Evolutionary conservation across 805 yeast genomes (phyloP).

Genomic region (Brettanomyces naardenensis): DNA sequence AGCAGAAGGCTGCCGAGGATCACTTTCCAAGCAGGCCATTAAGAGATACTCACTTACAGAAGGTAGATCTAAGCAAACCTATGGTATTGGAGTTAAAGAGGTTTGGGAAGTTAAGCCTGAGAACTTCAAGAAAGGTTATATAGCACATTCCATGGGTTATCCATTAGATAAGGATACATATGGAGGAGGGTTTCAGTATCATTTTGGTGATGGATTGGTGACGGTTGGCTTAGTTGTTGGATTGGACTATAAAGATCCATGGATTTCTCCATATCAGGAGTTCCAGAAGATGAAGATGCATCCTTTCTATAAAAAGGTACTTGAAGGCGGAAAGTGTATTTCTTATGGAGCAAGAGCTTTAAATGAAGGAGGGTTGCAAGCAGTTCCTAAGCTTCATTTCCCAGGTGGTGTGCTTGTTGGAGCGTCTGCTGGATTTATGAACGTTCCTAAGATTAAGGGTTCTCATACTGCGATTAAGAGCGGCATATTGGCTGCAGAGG

Average conservation of each 20-base stretch:
- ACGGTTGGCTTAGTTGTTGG: conserved; percentile 94
- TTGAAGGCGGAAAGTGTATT: conserved; percentile 86
- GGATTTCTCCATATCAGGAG: conserved; percentile 91
- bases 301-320: conserved; percentile 66
- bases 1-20: conserved; percentile 99
- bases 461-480: conserved; percentile 96
- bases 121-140: conserved; percentile 72
- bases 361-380: conserved; percentile 95
- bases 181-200: conserved; percentile 97
- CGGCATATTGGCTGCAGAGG: conserved; percentile 92
- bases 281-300: conserved; percentile 92
- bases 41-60: conserved; percentile 60
- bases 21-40: conserved; percentile 72
- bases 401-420: conserved; percentile 97
- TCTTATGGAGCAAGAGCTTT: conserved; percentile 94
- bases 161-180: conserved; percentile 71
- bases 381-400: conserved; percentile 82
- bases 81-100: conserved; percentile 93
- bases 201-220: conserved; percentile 89
- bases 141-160: conserved; percentile 83
- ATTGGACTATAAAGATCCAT: conserved; percentile 90
- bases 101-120: conserved; percentile 91
- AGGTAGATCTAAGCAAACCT: conserved; percentile 70
- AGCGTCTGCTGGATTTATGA: conserved; percentile 93
- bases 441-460: conserved; percentile 96